Percentiles rank a stretch among this genome's conserved stretches.
Conservation (phyloP, 2,329 filamentous ascomycete genomes). For the Stemphylium beticola region DNA sequence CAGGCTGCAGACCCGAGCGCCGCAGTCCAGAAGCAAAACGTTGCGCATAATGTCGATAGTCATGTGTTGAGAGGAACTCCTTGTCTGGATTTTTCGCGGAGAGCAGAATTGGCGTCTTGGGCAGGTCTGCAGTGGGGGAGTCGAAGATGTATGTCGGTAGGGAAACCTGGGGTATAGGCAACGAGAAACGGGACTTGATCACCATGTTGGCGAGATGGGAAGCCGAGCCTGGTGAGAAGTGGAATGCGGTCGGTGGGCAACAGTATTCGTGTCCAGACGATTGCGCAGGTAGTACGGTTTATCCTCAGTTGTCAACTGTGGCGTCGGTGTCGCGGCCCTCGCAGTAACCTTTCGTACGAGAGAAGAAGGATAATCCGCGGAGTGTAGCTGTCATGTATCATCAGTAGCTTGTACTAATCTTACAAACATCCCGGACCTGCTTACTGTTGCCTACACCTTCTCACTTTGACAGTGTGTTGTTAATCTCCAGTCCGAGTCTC, state of each 20-base stretch:
- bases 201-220: slow-evolving; percentile 50
- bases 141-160: slow-evolving; percentile 58
- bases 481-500: too few relatives aligned
- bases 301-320: too few relatives aligned
- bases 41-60: slow-evolving; percentile 74
- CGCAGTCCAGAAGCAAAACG: slow-evolving; percentile 72
- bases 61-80: slow-evolving; percentile 67
- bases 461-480: too few relatives aligned
- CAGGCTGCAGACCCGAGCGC: slow-evolving; percentile 65
- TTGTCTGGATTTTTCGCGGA: slow-evolving; percentile 72
- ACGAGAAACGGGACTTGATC: slow-evolving; percentile 58
- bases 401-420: too few relatives aligned
- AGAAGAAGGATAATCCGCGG: too few relatives aligned
- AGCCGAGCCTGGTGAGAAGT: background rate
- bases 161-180: slow-evolving; percentile 55
- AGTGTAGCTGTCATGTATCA: too few relatives aligned
- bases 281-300: too few relatives aligned
- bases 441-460: too few relatives aligned
- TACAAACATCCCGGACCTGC: too few relatives aligned
- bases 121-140: slow-evolving; percentile 56
- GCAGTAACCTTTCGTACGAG: too few relatives aligned
- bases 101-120: slow-evolving; percentile 60
- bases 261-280: too few relatives aligned
- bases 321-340: too few relatives aligned
- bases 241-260: background rate